phyloP scores from a whole-genome alignment of 371 early-diverging fungal genomes.

The Globomyces sp. region DNA sequence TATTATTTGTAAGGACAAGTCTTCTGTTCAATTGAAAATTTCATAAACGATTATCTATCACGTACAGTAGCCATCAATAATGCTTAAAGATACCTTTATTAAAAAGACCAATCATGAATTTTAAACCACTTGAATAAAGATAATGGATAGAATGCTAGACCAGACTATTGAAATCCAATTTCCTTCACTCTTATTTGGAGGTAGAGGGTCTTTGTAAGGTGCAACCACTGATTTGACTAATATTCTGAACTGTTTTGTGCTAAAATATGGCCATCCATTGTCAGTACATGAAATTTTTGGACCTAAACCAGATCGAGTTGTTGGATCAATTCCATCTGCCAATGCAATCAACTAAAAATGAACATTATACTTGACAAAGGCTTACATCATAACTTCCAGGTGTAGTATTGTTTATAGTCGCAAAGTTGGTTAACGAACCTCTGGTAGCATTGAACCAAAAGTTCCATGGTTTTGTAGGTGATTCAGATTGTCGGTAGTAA shows the following conservation, averaged over 20 bases:
- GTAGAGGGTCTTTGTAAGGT: slow-evolving; percentile 10
- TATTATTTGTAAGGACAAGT: too few species aligned
- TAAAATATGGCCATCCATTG: slow-evolving; percentile 6
- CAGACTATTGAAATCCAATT: too few species aligned
- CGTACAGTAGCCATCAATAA: too few species aligned
- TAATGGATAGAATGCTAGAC: too few species aligned
- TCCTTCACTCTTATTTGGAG: neutral
- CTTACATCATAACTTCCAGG: slow-evolving; percentile 12
- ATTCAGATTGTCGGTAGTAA: slow-evolving; percentile 2
- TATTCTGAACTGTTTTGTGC: neutral
- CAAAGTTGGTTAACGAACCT: neutral
- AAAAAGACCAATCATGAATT: too few species aligned
- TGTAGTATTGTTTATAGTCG: neutral
- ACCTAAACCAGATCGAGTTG: neutral
- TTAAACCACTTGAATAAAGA: too few species aligned
- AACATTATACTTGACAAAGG: neutral
- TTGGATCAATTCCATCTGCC: slow-evolving; percentile 7
- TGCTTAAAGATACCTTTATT: too few species aligned
- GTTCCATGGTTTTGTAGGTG: neutral
- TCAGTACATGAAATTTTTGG: slow-evolving; percentile 6
- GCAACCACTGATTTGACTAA: neutral
- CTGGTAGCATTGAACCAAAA: slow-evolving; percentile 5
- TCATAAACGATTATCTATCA: too few species aligned
- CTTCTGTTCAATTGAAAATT: too few species aligned
- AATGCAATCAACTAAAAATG: neutral